Evolutionary conservation across 2,329 filamentous ascomycete genomes (phyloP).

Genomic region (Celoporthe dispersa): DNA sequence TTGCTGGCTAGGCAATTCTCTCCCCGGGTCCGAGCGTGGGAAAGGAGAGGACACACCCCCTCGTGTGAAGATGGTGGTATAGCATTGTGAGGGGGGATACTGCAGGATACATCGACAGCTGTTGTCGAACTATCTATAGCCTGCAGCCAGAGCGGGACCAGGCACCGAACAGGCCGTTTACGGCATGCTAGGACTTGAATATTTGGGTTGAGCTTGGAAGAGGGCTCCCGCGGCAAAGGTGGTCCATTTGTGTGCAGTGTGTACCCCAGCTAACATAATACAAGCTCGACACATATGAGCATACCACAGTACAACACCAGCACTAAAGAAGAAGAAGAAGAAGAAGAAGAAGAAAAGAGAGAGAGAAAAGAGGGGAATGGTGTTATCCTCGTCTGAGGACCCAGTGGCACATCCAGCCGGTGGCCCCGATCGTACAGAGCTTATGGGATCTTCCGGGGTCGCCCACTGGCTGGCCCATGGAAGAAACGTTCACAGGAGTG

Average conservation of each 20-base stretch:
- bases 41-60: neutral
- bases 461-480: neutral
- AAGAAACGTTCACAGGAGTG: neutral
- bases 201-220: neutral
- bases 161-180: neutral
- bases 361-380: neutral
- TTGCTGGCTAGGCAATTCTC: neutral
- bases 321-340: neutral
- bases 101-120: neutral
- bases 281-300: neutral
- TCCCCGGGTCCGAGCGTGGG: neutral
- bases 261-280: neutral
- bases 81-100: neutral
- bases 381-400: slow-evolving; percentile 10
- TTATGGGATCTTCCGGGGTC: slow-evolving; percentile 7
- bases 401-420: slow-evolving; percentile 20
- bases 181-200: neutral
- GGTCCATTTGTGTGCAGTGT: neutral
- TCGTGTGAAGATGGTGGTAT: neutral
- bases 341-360: neutral
- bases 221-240: neutral
- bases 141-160: slow-evolving; percentile 12
- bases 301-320: neutral
- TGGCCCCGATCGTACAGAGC: slow-evolving; percentile 21
- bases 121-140: slow-evolving; percentile 1